Conservation (phyloP, 2,329 filamentous ascomycete species). For the Microcera coccophila region DNA sequence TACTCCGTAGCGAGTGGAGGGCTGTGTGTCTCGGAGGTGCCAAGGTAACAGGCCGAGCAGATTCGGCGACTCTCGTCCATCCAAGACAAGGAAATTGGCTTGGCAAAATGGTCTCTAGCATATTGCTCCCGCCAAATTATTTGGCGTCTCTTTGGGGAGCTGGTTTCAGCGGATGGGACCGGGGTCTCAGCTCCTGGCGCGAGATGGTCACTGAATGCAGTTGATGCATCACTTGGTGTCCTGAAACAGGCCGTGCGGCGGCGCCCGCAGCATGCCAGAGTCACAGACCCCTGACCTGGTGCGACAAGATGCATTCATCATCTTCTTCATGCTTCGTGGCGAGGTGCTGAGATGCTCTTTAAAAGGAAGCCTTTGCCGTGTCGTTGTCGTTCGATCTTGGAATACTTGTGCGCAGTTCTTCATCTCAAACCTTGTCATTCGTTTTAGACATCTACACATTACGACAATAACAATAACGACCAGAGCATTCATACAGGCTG, state of each 20-base stretch:
- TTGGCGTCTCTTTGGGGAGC: background rate
- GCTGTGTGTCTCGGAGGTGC: too few species aligned
- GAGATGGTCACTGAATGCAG: background rate
- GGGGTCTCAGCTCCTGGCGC: background rate
- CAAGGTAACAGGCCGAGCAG: too few species aligned
- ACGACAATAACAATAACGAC: too few species aligned
- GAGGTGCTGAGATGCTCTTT: background rate
- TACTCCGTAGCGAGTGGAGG: too few species aligned
- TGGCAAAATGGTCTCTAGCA: too few species aligned
- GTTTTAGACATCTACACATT: slow-evolving; percentile 7
- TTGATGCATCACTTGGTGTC: too few species aligned
- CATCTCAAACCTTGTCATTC: slow-evolving; percentile 12
- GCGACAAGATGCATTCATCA: background rate
- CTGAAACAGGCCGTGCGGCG: background rate
- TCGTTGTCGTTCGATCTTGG: too few species aligned
- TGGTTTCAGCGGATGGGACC: background rate
- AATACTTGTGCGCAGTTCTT: too few species aligned
- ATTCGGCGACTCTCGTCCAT: too few species aligned
- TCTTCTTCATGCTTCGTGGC: background rate
- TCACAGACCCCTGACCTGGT: background rate
- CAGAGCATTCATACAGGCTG: too few species aligned
- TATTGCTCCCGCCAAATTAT: too few species aligned
- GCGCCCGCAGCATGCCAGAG: background rate
- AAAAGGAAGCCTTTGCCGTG: background rate
- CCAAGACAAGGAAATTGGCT: too few species aligned